Base-by-base conservation (phyloP, 345 rosid species). In the Chamaenerion angustifolium region DNA sequence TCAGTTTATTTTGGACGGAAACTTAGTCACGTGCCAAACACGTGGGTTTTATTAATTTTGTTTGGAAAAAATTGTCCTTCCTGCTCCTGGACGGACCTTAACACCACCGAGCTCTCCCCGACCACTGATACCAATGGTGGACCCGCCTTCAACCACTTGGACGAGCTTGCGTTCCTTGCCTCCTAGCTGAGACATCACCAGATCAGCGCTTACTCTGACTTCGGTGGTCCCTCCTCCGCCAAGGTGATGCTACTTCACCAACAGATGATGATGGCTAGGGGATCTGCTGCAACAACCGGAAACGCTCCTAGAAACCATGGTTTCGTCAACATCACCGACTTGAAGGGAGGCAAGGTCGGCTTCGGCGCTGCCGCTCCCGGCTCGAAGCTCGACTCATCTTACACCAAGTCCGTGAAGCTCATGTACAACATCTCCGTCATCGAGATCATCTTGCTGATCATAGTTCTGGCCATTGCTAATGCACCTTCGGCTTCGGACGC, bases 241-340 rank as follows among this genome's bases (percentile, higher is more conserved):
- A 77, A 68, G 71, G 37, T 68, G 67, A 66, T 74, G 78, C 18
- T 75, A 59, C 67, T 68, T 50, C 83, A 81, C 42, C 81, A 79
- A 55, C 80, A 69, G 49, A 56, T 79, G 70, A 56, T 84, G 68
- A 74, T 82, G 45, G 66, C 50, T 18, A 66, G 66, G 1, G 63
- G 81, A 59, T 74, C n/a, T n/a, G n/a, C n/a, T n/a, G n/a, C n/a
- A n/a, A 82, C 98, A 53, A 92, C 95, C 61, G 96, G 98, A 8
- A 73, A 76, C 47, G 95, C 93, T 56, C 82, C 95, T 8, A 95
- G 96, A 1, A 80, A 75, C 59, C 14, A 68, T 16, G 95, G 95
- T 1, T 81, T 92, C 54, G 93, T 92, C 58, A 86, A 92, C 56
- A 92, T 87, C 56, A 92, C 95, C 54, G 87, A 79, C 55, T 78